These are phyloP conservation scores for Zygoascus hellenicus DNA, from an alignment of 1,139 yeast genomes.

Conservation along the genomic window DNA sequence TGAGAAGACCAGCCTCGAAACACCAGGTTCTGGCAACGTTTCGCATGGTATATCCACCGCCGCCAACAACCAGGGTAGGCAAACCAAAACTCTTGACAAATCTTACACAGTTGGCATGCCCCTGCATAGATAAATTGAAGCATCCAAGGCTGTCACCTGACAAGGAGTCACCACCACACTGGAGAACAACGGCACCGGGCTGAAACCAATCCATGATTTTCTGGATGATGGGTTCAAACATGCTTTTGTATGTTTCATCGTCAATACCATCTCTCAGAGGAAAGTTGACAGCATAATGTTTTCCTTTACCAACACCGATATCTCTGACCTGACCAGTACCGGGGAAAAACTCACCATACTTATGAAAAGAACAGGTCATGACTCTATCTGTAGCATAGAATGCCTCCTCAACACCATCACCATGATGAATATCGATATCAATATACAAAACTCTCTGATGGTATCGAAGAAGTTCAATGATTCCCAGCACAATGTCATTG, in stretches of 20 bases:
- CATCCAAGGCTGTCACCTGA: slow-evolving; percentile 91
- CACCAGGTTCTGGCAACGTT: slow-evolving; percentile 97
- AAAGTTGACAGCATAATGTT: slow-evolving; percentile 78
- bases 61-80: slow-evolving; percentile 90
- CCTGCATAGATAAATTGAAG: slow-evolving; percentile 84
- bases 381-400: slow-evolving; percentile 94
- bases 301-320: slow-evolving; percentile 84
- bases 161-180: slow-evolving; percentile 81
- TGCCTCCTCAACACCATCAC: slow-evolving; percentile 98
- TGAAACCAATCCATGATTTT: slow-evolving; percentile 90
- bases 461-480: slow-evolving; percentile 78
- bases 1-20: slow-evolving; percentile 83
- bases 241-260: slow-evolving; percentile 77
- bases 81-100: slow-evolving; percentile 80
- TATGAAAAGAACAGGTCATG: slow-evolving; percentile 96
- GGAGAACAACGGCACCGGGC: slow-evolving; percentile 87
- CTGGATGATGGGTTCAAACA: slow-evolving; percentile 78
- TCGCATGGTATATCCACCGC: slow-evolving; percentile 98
- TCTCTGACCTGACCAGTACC: slow-evolving; percentile 93
- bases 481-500: slow-evolving; percentile 84
- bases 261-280: slow-evolving; percentile 92
- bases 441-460: slow-evolving; percentile 94
- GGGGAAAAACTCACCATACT: slow-evolving; percentile 94
- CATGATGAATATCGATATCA: slow-evolving; percentile 96
- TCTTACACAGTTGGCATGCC: slow-evolving; percentile 94